These are phyloP conservation scores for Claviceps purpurea DNA, from an alignment of 2,329 filamentous ascomycete species.

Conservation along the genomic window DNA sequence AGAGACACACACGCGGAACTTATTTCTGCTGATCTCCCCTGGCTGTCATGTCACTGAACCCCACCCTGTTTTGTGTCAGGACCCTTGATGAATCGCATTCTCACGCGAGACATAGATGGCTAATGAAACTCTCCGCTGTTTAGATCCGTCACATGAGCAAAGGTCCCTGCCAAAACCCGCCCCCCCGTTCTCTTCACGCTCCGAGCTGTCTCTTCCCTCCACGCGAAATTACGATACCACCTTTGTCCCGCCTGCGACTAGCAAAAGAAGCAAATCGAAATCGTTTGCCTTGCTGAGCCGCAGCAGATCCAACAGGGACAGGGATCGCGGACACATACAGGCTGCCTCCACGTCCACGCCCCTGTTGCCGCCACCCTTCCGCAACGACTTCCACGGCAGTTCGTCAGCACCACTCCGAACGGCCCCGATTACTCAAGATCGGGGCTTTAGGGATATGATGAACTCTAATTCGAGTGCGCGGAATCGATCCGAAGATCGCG, in stretches of 20 bases:
- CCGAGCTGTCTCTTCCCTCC: constrained; percentile 39
- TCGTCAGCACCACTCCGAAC: constrained; percentile 35
- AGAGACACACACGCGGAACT: neutral
- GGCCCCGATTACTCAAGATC: constrained; percentile 51
- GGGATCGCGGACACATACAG: constrained; percentile 29
- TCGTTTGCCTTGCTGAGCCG: constrained; percentile 40
- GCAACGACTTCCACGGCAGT: constrained; percentile 17
- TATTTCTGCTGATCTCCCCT: neutral
- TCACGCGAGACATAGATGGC: neutral
- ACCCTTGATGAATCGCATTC: neutral
- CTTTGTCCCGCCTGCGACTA: constrained; percentile 17
- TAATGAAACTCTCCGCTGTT: neutral
- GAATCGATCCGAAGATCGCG: constrained; percentile 62
- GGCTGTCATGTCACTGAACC: neutral
- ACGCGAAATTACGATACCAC: constrained; percentile 31
- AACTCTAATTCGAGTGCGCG: constrained; percentile 47
- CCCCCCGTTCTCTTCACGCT: constrained; percentile 31
- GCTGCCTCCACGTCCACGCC: constrained; percentile 14
- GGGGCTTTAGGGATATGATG: constrained; percentile 56
- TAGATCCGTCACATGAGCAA: constrained; percentile 16
- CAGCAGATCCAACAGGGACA: constrained; percentile 38
- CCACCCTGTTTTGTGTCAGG: neutral
- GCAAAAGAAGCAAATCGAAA: constrained; percentile 40
- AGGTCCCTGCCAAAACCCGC: constrained; percentile 25
- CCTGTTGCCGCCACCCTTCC: constrained; percentile 12